These are phyloP conservation scores for Penicillium sp. DNA, from an alignment of 2,329 filamentous ascomycete genomes.

Conservation along the genomic window DNA sequence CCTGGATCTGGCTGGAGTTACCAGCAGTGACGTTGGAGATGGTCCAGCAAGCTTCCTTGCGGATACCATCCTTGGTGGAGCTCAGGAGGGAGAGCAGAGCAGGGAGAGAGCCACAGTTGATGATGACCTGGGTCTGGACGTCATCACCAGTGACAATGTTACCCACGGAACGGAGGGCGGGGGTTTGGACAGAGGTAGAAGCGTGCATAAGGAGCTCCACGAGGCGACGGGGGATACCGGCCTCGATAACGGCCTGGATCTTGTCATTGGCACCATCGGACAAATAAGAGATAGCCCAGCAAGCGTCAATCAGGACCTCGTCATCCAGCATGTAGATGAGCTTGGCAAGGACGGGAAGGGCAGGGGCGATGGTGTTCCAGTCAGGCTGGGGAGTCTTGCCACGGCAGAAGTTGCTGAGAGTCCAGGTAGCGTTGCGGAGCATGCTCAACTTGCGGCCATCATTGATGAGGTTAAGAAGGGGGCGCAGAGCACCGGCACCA, in stretches of 20 bases:
- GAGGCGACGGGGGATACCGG: conserved; percentile 90
- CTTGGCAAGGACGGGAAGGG: conserved; percentile 91
- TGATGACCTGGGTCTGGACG: conserved; percentile 98
- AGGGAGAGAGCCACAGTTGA: conserved; percentile 92
- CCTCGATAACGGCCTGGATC: conserved; percentile 98
- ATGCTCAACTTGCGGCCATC: conserved; percentile 99
- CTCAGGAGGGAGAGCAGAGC: conserved; percentile 91
- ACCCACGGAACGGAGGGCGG: conserved; percentile 91
- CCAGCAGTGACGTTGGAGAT: conserved; percentile 99
- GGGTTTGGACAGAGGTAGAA: conserved; percentile 96
- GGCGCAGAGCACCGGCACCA: conserved; percentile 84
- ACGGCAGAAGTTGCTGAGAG: conserved; percentile 98
- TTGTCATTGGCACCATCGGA: conserved; percentile 98
- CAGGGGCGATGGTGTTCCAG: conserved; percentile 92
- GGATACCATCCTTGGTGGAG: conserved; percentile 97
- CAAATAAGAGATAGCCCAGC: conserved; percentile 98
- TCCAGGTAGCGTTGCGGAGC: conserved; percentile 98
- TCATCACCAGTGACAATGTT: conserved; percentile 99
- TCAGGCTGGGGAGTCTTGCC: conserved; percentile 99
- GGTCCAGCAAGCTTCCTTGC: conserved; percentile 99
- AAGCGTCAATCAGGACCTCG: conserved; percentile 96
- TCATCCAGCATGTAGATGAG: conserved; percentile 98
- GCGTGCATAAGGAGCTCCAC: conserved; percentile 98
- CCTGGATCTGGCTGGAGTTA: conserved; percentile 96
- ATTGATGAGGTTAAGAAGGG: conserved; percentile 82